Evolutionary conservation across 768 basidiomycete species (phyloP).

Genomic region (Vararia minispora): DNA sequence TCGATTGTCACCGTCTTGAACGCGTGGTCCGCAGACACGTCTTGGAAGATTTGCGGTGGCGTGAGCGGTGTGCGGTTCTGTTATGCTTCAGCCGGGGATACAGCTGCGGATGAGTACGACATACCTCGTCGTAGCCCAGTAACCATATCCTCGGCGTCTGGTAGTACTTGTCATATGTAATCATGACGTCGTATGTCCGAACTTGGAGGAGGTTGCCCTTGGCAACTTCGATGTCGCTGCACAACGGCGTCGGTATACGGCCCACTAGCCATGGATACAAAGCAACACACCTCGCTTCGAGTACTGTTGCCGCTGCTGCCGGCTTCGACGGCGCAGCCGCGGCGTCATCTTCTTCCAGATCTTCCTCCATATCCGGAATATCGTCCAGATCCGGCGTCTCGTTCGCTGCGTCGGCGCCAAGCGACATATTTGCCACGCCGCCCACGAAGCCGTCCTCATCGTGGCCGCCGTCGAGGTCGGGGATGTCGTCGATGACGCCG

Average conservation of each 20-base stretch:
- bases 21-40: slow-evolving; percentile 94
- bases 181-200: slow-evolving; percentile 98
- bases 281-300: slow-evolving; percentile 38
- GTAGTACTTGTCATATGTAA: slow-evolving; percentile 99
- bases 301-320: slow-evolving; percentile 22
- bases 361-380: slow-evolving; percentile 99
- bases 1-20: slow-evolving; percentile 99
- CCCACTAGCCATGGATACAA: slow-evolving; percentile 2
- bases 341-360: slow-evolving; percentile 80
- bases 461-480: slow-evolving; percentile 61
- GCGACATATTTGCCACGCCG: slow-evolving; percentile 18
- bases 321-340: slow-evolving; percentile 52
- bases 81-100: not conserved
- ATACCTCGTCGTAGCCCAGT: slow-evolving; percentile 92
- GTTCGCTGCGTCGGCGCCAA: slow-evolving; percentile 21
- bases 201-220: slow-evolving; percentile 88
- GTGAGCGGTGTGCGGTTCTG: slow-evolving; percentile 85
- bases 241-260: not conserved
- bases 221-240: slow-evolving; percentile 50
- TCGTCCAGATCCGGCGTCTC: slow-evolving; percentile 93
- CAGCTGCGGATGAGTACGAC: slow-evolving; percentile 7
- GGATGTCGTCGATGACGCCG: slow-evolving; percentile 73
- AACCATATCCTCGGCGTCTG: slow-evolving; percentile 98
- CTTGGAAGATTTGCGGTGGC: slow-evolving; percentile 90
- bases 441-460: slow-evolving; percentile 22